These are phyloP conservation scores for Deuterostichococcus epilithicus DNA, from an alignment of 139 green algal genomes.

Conservation along the genomic window DNA sequence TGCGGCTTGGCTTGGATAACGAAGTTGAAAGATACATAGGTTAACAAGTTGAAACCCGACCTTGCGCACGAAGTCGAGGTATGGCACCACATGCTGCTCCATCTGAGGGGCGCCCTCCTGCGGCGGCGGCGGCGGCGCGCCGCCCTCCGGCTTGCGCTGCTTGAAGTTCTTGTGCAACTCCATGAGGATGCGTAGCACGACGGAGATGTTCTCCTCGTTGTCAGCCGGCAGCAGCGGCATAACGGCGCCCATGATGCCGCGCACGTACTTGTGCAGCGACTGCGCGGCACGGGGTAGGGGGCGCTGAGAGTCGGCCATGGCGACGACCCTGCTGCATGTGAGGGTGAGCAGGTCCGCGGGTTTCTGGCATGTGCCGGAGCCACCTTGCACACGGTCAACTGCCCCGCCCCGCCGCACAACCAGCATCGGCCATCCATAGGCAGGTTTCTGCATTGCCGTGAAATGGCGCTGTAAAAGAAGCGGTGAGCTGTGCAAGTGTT, in stretches of 20 bases:
- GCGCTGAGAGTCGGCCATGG: slow-evolving; percentile 1
- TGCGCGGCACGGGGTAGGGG: not conserved
- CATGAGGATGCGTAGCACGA: slow-evolving; percentile 73
- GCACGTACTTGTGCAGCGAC: slow-evolving; percentile 37
- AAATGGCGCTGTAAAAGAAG: no score
- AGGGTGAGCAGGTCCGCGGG: not conserved
- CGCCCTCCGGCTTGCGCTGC: slow-evolving; percentile 12
- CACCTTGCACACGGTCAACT: no score
- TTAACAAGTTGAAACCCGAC: slow-evolving; percentile 24
- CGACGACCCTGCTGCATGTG: not conserved
- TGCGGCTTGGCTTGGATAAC: not conserved
- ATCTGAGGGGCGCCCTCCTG: slow-evolving; percentile 11
- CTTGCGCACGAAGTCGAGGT: slow-evolving; percentile 77
- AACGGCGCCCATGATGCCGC: slow-evolving; percentile 57
- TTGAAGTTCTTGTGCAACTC: slow-evolving; percentile 88
- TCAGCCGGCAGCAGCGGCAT: slow-evolving; percentile 70
- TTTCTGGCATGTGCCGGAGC: not conserved
- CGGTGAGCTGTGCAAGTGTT: no score
- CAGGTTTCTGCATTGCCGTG: no score
- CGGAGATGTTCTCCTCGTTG: slow-evolving; percentile 86
- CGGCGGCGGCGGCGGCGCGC: not conserved
- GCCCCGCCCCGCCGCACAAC: no score
- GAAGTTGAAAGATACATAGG: slow-evolving; percentile 7
- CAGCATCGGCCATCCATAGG: no score
- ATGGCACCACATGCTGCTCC: slow-evolving; percentile 59